These are phyloP conservation scores for Talaromyces rugulosus DNA, from an alignment of 2,329 filamentous ascomycete genomes.

Conservation along the genomic window DNA sequence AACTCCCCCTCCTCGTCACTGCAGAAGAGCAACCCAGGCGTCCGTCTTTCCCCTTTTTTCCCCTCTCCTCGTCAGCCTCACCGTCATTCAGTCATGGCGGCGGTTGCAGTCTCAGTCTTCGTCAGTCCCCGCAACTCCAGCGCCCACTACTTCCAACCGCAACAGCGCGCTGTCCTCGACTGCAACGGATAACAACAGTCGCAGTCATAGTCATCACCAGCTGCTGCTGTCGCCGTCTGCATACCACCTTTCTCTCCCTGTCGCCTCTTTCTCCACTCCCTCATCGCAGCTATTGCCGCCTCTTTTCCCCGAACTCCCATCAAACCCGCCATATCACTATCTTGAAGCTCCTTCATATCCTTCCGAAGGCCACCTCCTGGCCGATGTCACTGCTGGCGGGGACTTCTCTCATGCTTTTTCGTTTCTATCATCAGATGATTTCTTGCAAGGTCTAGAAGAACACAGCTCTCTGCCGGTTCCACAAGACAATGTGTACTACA, in stretches of 20 bases:
- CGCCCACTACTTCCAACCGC: background rate
- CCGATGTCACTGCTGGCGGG: background rate
- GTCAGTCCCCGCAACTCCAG: background rate
- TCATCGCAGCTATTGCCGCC: background rate
- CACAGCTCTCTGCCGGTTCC: background rate
- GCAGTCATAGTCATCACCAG: background rate
- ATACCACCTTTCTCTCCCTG: background rate
- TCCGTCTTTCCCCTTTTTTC: background rate
- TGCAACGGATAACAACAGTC: background rate
- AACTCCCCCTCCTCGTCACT: background rate
- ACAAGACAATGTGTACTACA: background rate
- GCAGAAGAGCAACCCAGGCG: background rate
- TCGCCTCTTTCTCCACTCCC: background rate
- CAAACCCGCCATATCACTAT: background rate
- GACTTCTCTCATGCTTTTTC: background rate
- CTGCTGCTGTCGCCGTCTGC: background rate
- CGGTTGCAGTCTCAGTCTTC: background rate
- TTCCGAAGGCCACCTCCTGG: background rate
- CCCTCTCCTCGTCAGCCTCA: background rate
- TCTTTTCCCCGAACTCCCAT: background rate
- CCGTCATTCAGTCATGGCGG: conserved; percentile 1
- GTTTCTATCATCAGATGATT: background rate
- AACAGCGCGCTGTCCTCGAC: background rate
- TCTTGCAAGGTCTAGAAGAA: background rate
- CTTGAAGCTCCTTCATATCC: background rate